Evolutionary conservation across 441 rosid genomes (phyloP).

Genomic region (Hura crepitans): DNA sequence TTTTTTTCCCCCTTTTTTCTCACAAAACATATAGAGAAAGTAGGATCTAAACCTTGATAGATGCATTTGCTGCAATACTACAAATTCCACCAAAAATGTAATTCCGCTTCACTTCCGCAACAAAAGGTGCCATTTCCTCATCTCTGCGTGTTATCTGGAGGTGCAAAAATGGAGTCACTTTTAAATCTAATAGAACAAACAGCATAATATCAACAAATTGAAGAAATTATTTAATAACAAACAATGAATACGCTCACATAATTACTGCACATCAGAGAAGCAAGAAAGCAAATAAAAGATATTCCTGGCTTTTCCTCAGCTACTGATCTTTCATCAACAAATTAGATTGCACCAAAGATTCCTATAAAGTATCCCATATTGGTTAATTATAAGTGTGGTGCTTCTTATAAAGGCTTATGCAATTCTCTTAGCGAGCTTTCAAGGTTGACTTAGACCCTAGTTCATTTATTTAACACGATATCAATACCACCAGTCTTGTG

Average conservation of each 20-base stretch:
- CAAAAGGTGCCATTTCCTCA: conserved; percentile 93
- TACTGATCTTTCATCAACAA: neutral
- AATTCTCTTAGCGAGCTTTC: too few relatives aligned
- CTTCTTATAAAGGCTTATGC: too few relatives aligned
- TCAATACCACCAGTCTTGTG: too few relatives aligned
- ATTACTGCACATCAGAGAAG: neutral
- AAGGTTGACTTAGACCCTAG: too few relatives aligned
- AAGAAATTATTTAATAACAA: neutral
- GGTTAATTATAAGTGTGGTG: too few relatives aligned
- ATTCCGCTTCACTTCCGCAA: conserved; percentile 61
- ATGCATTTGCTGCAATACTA: conserved; percentile 73
- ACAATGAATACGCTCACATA: neutral
- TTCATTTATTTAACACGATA: too few relatives aligned
- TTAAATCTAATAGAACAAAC: neutral
- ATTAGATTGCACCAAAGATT: neutral
- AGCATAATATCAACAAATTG: neutral
- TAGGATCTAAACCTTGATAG: conserved; percentile 64
- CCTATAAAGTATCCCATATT: too few relatives aligned
- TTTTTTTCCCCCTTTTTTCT: too few relatives aligned
- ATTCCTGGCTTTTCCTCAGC: neutral
- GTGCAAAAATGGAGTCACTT: conserved; percentile 6
- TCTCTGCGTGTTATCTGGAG: conserved; percentile 85
- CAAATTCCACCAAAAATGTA: conserved; percentile 98
- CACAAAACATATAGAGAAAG: conserved; percentile 15
- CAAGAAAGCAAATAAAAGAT: neutral